Conservation (phyloP, 306 rosid species). For the Amphicarpaea edgeworthii region DNA sequence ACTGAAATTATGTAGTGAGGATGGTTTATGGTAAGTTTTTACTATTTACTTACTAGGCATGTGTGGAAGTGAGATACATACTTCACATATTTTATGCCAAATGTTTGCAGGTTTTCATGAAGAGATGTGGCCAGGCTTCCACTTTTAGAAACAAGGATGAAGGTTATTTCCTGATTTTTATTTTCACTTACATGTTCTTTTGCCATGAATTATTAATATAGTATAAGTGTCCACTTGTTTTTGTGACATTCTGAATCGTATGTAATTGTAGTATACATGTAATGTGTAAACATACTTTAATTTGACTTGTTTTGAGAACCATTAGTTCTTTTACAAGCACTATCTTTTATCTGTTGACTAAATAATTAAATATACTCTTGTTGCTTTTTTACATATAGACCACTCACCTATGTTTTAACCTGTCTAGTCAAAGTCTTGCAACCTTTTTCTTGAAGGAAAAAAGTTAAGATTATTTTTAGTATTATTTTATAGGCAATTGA, state of each 20-base stretch:
- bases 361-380: neutral
- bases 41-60: constrained; percentile 22
- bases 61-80: neutral
- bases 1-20: constrained; percentile 84
- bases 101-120: constrained; percentile 55
- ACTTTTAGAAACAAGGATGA: constrained; percentile 40
- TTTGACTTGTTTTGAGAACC: constrained; percentile 41
- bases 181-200: constrained; percentile 35
- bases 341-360: constrained; percentile 21
- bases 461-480: neutral
- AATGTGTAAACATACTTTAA: constrained; percentile 33
- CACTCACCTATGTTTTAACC: neutral
- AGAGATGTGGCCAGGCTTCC: constrained; percentile 43
- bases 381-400: neutral
- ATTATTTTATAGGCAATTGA: neutral
- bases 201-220: constrained; percentile 36
- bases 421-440: neutral
- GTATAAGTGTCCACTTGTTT: constrained; percentile 34
- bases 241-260: constrained; percentile 45
- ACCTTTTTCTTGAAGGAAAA: constrained; percentile 30
- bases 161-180: constrained; percentile 42
- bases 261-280: constrained; percentile 6
- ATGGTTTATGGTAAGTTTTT: constrained; percentile 54
- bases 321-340: constrained; percentile 3
- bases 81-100: constrained; percentile 22